A percentile compares a stretch with the other conserved stretches of the same genome.
Conservation (phyloP, 2,329 filamentous ascomycete genomes). For the Monilinia vaccinii-corymbosi region DNA sequence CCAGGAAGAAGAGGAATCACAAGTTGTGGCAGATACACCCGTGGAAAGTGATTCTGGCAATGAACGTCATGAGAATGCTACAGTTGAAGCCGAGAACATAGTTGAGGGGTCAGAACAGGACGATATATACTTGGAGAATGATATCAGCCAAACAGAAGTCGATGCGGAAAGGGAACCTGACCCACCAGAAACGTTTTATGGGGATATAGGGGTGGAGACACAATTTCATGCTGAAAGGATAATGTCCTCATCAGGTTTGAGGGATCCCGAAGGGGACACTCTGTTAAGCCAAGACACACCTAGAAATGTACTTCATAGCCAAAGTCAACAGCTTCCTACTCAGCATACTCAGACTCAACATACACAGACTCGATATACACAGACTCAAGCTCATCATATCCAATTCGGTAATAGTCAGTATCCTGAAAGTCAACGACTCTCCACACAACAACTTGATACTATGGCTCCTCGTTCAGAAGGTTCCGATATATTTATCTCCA, state of each 20-base stretch:
- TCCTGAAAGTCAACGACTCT: slow-evolving; percentile 42
- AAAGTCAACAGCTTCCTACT: slow-evolving; percentile 9
- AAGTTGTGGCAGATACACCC: not conserved
- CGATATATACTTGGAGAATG: not conserved
- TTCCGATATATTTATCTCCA: slow-evolving; percentile 46
- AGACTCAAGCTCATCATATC: not conserved
- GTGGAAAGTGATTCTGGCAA: not conserved
- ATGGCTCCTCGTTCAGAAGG: slow-evolving; percentile 40
- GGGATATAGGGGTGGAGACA: slow-evolving; percentile 23
- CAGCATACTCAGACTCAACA: no score
- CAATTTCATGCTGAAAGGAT: slow-evolving; percentile 18
- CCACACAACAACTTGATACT: slow-evolving; percentile 38
- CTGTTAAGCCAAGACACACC: slow-evolving; percentile 7
- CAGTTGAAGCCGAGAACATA: not conserved
- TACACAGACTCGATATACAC: not conserved
- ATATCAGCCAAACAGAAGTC: not conserved
- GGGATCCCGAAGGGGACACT: not conserved
- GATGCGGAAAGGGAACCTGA: not conserved
- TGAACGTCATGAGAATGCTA: not conserved
- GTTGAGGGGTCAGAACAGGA: not conserved
- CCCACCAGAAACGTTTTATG: slow-evolving; percentile 25
- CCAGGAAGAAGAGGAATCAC: slow-evolving; percentile 5
- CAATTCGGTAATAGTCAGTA: slow-evolving; percentile 18
- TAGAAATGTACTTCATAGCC: not conserved
- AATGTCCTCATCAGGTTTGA: slow-evolving; percentile 3